phyloP scores from a whole-genome alignment of 352 stramenopile genomes.

The Pythium folliculosum region DNA sequence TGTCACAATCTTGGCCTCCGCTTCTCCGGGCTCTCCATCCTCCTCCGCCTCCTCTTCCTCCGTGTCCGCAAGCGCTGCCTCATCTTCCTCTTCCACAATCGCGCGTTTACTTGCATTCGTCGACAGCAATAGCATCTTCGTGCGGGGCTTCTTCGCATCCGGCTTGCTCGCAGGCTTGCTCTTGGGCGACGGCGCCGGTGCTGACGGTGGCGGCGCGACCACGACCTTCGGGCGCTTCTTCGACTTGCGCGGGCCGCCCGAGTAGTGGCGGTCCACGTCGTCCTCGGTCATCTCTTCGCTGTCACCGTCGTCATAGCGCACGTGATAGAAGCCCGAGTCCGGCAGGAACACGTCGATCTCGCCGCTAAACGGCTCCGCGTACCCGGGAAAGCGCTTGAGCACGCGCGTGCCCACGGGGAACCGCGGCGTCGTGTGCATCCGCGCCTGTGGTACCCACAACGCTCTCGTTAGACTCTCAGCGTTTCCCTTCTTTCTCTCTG shows the following conservation, averaged over 20 bases:
- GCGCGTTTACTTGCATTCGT: not conserved
- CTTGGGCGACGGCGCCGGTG: not conserved
- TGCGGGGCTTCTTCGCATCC: constrained; percentile 1
- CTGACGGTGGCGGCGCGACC: not conserved
- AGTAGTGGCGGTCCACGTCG: constrained; percentile 52
- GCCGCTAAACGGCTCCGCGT: constrained; percentile 55
- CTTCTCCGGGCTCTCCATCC: constrained; percentile 13
- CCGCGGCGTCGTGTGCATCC: constrained; percentile 47
- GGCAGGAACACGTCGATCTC: constrained; percentile 54
- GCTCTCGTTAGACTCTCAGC: not conserved
- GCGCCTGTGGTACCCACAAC: constrained; percentile 33
- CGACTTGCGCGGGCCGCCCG: constrained; percentile 18
- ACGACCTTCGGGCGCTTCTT: constrained; percentile 1
- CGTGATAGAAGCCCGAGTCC: constrained; percentile 67
- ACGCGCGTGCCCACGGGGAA: constrained; percentile 67
- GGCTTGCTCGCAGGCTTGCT: not conserved
- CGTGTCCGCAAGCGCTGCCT: constrained; percentile 23
- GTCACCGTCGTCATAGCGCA: constrained; percentile 78
- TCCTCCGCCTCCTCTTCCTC: constrained; percentile 31
- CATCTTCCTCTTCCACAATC: not conserved
- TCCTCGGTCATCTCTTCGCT: constrained; percentile 83
- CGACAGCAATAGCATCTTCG: constrained; percentile 24
- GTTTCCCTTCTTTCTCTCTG: not conserved
- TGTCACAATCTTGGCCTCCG: not conserved
- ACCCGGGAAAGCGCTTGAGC: constrained; percentile 71